Percentiles rank a stretch among this genome's conserved stretches.
phyloP scores from a whole-genome alignment of 2,329 filamentous ascomycete genomes.

The Epichloe gansuensis region DNA sequence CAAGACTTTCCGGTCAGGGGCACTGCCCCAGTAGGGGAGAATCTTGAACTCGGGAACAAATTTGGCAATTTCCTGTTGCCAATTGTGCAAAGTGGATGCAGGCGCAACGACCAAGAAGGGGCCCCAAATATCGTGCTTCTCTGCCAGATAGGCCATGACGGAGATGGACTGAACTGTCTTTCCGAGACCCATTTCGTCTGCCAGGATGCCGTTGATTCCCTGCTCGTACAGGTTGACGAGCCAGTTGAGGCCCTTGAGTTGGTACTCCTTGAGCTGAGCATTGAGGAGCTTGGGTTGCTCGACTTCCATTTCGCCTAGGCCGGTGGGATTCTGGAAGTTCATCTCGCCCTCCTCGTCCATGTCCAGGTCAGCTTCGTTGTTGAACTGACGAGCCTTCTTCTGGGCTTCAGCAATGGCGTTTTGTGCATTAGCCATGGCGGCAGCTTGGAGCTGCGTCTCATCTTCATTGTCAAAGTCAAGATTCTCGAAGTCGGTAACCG shows the following conservation, averaged over 20 bases:
- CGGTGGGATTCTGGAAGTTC: conserved; percentile 98
- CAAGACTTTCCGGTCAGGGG: conserved; percentile 85
- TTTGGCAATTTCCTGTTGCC: conserved; percentile 94
- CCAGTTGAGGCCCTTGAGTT: conserved; percentile 98
- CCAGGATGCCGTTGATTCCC: conserved; percentile 97
- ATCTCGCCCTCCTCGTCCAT: conserved; percentile 91
- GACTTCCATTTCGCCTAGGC: conserved; percentile 85
- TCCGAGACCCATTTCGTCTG: conserved; percentile 98
- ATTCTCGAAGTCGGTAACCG: conserved; percentile 88
- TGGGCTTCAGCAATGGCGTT: conserved; percentile 91
- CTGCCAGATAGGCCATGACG: conserved; percentile 96
- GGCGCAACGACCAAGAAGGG: conserved; percentile 95
- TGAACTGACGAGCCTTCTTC: conserved; percentile 85
- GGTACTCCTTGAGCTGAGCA: conserved; percentile 94
- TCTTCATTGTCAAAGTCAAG: conserved; percentile 94
- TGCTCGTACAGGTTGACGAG: conserved; percentile 98
- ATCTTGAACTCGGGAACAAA: conserved; percentile 95
- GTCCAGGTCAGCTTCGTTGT: conserved; percentile 50
- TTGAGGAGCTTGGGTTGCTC: conserved; percentile 89
- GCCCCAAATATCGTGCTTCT: conserved; percentile 96
- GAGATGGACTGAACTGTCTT: conserved; percentile 99
- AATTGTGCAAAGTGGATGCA: conserved; percentile 93
- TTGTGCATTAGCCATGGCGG: conserved; percentile 90
- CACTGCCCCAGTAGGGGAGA: conserved; percentile 92
- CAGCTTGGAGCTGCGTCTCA: conserved; percentile 65